Base-by-base conservation (phyloP, 1,284 basidiomycete genomes). In the Calocybe gambosa region DNA sequence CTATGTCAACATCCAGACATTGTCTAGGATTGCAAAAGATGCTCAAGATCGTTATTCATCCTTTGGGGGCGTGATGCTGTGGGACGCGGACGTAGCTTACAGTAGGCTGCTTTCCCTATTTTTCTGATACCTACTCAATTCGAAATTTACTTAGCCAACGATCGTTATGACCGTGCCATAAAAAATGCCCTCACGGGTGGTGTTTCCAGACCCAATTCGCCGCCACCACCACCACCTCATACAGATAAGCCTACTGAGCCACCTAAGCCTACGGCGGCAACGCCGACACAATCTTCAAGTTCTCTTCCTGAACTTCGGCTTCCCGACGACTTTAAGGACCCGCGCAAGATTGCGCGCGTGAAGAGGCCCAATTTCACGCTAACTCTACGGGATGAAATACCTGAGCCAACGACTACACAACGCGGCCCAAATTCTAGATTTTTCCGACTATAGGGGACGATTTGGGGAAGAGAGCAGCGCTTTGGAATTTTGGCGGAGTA, bases 11-110 rank as follows among this genome's bases (percentile, higher is more conserved):
- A 58, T 67, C 8, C 58, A 60, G 20, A 70, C 70, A 1, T 62
- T 82, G 26, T 62, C 59, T 3, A 60, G 50, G 37, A 67, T 79
- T 42, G 65, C 74, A 7, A 55, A 64, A 41, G 55, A 67, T 43
- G 73, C 69, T 9, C 68, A 69, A 52, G 54, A 59, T 15, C 55
- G 65, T 43, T 82, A 74, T 57, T 68, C 75, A 6, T 78, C 77
- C n/a, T 83, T 83, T 56, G 81, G 80, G 1, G 80, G 80, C 29
- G 70, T 79, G 12, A 83, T 83, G 81, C 63, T 82, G 40, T 66
- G 63, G 64, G 65, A 65, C 49, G 61, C 61, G 5, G 58, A 58
- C 52, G 52, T 58, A 35, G 59, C 61, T 36, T 60, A 62, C 42
- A 56, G 61, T 65, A 46, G 40, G 60, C 47, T 15, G 35, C 25